Conservation (phyloP, 768 basidiomycete species). For the Boletus tylopilopsis region DNA sequence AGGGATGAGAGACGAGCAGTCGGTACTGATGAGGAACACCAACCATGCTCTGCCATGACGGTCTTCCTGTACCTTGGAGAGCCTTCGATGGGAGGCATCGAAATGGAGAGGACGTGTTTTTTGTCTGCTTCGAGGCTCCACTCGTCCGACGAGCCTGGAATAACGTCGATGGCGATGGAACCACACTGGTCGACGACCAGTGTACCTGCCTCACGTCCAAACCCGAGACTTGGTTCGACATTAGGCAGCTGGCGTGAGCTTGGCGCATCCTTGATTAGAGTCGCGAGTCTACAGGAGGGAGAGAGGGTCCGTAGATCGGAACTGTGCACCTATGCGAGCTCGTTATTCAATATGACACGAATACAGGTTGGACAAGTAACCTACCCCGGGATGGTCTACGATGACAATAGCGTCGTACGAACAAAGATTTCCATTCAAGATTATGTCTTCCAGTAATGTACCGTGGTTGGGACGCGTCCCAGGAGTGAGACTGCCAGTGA, state of each 20-base stretch:
- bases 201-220: slow-evolving; percentile 38
- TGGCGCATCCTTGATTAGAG: slow-evolving; percentile 44
- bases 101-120: slow-evolving; percentile 57
- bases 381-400: slow-evolving; percentile 69
- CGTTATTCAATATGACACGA: slow-evolving; percentile 2
- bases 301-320: slow-evolving; percentile 68
- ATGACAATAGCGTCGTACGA: slow-evolving; percentile 62
- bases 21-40: slow-evolving; percentile 15
- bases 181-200: slow-evolving; percentile 51
- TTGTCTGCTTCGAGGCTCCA: slow-evolving; percentile 33
- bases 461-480: slow-evolving; percentile 27
- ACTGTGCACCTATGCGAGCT: slow-evolving; percentile 54
- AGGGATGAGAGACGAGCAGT: slow-evolving; percentile 2
- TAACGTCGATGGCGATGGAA: slow-evolving; percentile 43
- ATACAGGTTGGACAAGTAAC: slow-evolving; percentile 22
- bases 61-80: slow-evolving; percentile 42
- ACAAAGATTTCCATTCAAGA: slow-evolving; percentile 49
- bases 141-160: slow-evolving; percentile 36
- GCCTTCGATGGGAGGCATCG: slow-evolving; percentile 47
- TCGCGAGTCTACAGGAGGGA: slow-evolving; percentile 47
- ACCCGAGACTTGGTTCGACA: slow-evolving; percentile 32
- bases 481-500: slow-evolving; percentile 42
- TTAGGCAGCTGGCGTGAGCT: slow-evolving; percentile 64
- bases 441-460: slow-evolving; percentile 43
- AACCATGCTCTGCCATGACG: slow-evolving; percentile 54